These are phyloP conservation scores for Neurospora sp. DNA, from an alignment of 495 filamentous ascomycete species.

Conservation along the genomic window DNA sequence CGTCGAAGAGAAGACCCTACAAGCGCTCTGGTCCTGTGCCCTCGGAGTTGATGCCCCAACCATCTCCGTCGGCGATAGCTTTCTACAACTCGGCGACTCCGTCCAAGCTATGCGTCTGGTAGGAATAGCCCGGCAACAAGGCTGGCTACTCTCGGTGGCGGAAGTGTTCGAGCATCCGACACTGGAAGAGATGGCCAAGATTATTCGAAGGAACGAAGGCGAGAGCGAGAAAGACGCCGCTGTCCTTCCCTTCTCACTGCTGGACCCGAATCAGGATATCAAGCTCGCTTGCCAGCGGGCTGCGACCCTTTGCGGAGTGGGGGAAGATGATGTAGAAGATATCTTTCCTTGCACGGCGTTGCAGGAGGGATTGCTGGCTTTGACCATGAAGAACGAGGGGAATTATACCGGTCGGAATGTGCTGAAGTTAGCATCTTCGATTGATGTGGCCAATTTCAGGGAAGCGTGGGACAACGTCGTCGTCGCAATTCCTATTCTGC, in stretches of 20 bases:
- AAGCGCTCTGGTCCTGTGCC: slow-evolving; percentile 18
- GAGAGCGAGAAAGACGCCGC: neutral
- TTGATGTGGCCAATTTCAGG: slow-evolving; percentile 41
- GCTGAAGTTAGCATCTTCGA: slow-evolving; percentile 30
- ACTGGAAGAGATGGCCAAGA: slow-evolving; percentile 13
- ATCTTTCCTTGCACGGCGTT: slow-evolving; percentile 55
- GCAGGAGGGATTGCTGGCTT: slow-evolving; percentile 52
- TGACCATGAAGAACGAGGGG: slow-evolving; percentile 35
- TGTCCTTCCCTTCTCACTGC: slow-evolving; percentile 7
- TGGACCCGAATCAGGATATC: neutral
- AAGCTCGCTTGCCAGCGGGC: slow-evolving; percentile 22
- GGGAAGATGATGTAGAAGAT: slow-evolving; percentile 36
- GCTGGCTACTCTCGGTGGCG: slow-evolving; percentile 43
- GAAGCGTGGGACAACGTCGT: slow-evolving; percentile 44
- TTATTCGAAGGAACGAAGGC: neutral
- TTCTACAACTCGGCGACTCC: slow-evolving; percentile 58
- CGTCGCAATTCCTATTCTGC: slow-evolving; percentile 40
- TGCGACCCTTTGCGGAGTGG: slow-evolving; percentile 32
- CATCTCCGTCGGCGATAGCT: slow-evolving; percentile 46
- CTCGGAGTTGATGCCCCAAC: slow-evolving; percentile 12
- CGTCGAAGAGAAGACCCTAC: slow-evolving; percentile 16
- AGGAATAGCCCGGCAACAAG: slow-evolving; percentile 38
- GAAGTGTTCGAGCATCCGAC: slow-evolving; percentile 20
- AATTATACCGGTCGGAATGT: slow-evolving; percentile 43
- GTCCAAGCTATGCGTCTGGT: slow-evolving; percentile 61